Evolutionary conservation across 164 flowering plant genomes (phyloP), one percentile per base, ranked within the genome.

Genomic region (Chloranthus sessilifolius): DNA sequence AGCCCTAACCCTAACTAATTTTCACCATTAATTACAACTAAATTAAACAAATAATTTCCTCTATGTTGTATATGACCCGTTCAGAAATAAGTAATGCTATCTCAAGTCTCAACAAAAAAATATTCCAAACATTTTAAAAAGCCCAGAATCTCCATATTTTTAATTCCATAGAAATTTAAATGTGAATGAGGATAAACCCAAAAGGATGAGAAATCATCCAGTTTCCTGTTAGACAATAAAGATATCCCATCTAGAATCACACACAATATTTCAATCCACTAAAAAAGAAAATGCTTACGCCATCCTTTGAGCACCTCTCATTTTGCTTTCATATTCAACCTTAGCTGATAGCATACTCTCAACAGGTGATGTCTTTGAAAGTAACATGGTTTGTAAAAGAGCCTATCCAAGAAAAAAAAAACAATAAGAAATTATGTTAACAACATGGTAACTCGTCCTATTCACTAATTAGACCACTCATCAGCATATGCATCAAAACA

Each of bases 221-320:
- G n/a, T n/a, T n/a, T n/a, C n/a, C n/a, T 15, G 11, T 10, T 12
- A 11, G 27, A 25, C 14, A 6, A 26, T 44, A 25, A 44, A 10
- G 25, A 44, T 15, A 26, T 14, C 15, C 7, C 5, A 44, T 26
- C n/a, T n/a, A 44, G 16, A 7, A 44, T 7, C 19, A 14, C 7
- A 8, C 25, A 38, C 8, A 42, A 8, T 14, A 30, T n/a, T 52
- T 31, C 9, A 4, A 19, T 30, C 35, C 3, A 7, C n/a, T 12
- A 34, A 17, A n/a, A 36, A 38, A 38, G 21, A 56, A 16, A 60
- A 56, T 34, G 50, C 90, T 85, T 76, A 88, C 98, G 92, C 95
- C 96, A 88, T 88, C 72, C 89, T 76, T 68, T 91, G 92, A 49
- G 98, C 96, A 64, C 96, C 96, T 78, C 89, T 79, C 67, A 68